Base-by-base conservation (phyloP, 345 rosid species). In the Citrus sp. region DNA sequence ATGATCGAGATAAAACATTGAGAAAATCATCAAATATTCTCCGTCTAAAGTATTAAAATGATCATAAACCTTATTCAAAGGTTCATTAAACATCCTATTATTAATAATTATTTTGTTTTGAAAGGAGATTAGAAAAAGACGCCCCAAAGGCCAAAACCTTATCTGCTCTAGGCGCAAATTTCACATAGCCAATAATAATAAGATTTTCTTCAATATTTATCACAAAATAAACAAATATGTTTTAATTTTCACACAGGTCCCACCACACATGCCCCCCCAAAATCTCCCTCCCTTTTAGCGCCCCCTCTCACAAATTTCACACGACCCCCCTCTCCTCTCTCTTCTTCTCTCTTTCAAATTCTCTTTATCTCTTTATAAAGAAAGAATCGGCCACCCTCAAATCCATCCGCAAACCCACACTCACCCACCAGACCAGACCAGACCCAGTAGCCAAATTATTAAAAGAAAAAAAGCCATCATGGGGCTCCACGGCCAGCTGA, bases 401-500 rank as follows among this genome's bases (percentile, higher is more conserved):
- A 0, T 37, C 10, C 62, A 2, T 37, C 10, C 62, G 2, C n/a
- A 56, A 56, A 56, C 62, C 28, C 62, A 59, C 27, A n/a, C 24
- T 56, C 61, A 56, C 25, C 3, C 61, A 56, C 9, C 60, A 56
- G 7, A 42, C 60, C 22, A n/a, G 42, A 38, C 42, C 42, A 7
- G 9, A 7, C 18, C 16, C 19, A 6, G 14, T 28, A n/a, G 1
- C 27, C 34, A 25, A 30, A 6, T 19, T 24, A 54, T 18, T 7
- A 4, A 16, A 22, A 22, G 7, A 3, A 9, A 22, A n/a, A 7
- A 12, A 19, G 3, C 27, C 8, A 34, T 19, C 79, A 93, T 93
- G 98, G 97, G 98, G 14, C 75, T 93, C 58, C 92, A 90, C 75
- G 83, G 87, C 84, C 92, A 90, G 79, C 88, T 92, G 9, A 84